Evolutionary conservation across 306 rosid species (phyloP).

Genomic region (Dryas octopetala): DNA sequence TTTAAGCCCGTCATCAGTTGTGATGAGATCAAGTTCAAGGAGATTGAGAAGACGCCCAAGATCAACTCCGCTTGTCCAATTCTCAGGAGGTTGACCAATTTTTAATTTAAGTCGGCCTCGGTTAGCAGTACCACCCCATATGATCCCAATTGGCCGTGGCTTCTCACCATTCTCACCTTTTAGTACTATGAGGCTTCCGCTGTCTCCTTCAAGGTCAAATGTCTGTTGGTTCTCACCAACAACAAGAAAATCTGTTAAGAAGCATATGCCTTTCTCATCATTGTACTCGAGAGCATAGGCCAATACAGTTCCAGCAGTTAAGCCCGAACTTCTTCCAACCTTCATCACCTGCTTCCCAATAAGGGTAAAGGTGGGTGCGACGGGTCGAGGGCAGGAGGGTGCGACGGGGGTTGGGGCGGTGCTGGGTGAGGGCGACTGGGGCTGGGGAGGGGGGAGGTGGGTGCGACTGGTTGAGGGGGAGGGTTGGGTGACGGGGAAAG

Average conservation of each 20-base stretch:
- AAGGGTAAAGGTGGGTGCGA: no score
- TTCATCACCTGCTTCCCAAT: conserved; percentile 94
- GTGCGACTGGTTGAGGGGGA: no score
- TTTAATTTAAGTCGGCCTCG: conserved; percentile 93
- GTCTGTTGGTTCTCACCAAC: conserved; percentile 99
- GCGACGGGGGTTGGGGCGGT: no score
- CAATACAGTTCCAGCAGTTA: conserved; percentile 88
- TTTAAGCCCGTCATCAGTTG: conserved; percentile 83
- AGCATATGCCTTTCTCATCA: conserved; percentile 98
- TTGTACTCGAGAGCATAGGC: conserved; percentile 97
- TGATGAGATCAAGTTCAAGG: conserved; percentile 93
- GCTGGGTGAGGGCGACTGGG: no score
- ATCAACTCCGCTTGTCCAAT: conserved; percentile 99
- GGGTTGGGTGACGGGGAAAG: no score
- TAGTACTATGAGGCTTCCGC: conserved; percentile 92
- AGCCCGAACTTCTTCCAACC: conserved; percentile 98
- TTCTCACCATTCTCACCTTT: conserved; percentile 80
- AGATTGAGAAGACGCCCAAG: conserved; percentile 93
- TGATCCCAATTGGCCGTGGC: conserved; percentile 89
- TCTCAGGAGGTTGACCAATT: conserved; percentile 98
- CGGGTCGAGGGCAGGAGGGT: no score
- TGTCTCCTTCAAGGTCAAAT: conserved; percentile 97
- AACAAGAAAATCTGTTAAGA: conserved; percentile 94
- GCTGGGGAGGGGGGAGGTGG: no score
- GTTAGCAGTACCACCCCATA: conserved; percentile 99